phyloP scores from a whole-genome alignment of 164 flowering plant species.

The Piper longum region DNA sequence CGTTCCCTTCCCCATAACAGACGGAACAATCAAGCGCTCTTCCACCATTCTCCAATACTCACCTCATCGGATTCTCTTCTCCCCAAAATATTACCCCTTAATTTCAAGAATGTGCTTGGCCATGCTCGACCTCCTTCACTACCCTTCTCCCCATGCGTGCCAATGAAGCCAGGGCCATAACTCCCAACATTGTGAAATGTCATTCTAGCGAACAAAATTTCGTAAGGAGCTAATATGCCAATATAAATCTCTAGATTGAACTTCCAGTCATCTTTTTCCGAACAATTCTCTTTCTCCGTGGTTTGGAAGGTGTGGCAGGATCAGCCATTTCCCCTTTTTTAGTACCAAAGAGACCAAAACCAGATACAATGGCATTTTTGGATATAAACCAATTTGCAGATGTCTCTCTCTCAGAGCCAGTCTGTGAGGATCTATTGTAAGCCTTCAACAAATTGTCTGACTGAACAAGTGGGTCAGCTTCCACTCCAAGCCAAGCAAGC shows the following conservation, averaged over 20 bases:
- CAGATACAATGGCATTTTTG: conserved; percentile 63
- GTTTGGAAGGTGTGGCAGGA: conserved; percentile 38
- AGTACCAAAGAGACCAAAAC: conserved; percentile 74
- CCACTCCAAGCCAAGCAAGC: conserved; percentile 83
- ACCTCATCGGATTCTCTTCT: too few relatives aligned
- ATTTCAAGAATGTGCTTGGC: background rate
- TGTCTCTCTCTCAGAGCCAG: conserved; percentile 10
- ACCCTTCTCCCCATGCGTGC: background rate
- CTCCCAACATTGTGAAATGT: background rate
- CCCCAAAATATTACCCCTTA: background rate
- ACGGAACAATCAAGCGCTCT: too few relatives aligned
- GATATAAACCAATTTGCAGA: conserved; percentile 84
- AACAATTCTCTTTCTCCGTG: conserved; percentile 71
- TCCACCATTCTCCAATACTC: too few relatives aligned
- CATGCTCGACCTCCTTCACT: background rate
- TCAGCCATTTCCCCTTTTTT: conserved; percentile 40
- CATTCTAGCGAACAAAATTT: conserved; percentile 4
- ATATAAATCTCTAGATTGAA: conserved; percentile 10
- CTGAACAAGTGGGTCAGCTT: conserved; percentile 66
- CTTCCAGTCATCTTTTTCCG: conserved; percentile 46
- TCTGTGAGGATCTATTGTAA: conserved; percentile 48
- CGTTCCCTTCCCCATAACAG: too few relatives aligned
- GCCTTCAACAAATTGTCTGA: conserved; percentile 58
- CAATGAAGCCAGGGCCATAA: background rate
- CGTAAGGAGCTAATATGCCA: background rate